Conservation (phyloP, 306 rosid genomes). For the Fragaria vesca region DNA sequence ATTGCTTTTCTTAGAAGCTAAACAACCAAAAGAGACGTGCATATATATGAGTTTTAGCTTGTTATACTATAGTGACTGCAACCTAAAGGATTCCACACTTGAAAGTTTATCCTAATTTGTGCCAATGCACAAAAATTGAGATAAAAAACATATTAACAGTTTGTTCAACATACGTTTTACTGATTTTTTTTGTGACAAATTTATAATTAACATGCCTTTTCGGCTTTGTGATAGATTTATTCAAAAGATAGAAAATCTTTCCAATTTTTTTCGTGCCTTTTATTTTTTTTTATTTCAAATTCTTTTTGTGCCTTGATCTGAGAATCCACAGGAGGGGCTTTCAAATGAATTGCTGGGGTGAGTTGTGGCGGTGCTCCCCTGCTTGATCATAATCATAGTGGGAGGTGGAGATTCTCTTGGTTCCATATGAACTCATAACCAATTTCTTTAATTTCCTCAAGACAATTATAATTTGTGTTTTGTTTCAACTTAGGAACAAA, state of each 20-base stretch:
- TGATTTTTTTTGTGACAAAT: no score
- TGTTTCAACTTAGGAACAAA: no score
- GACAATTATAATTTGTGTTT: no score
- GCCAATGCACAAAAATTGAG: not conserved
- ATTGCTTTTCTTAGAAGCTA: slow-evolving; percentile 76
- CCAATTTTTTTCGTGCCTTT: not conserved
- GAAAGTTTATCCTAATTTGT: not conserved
- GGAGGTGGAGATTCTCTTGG: not conserved
- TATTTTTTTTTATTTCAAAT: no score
- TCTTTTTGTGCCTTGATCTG: not conserved
- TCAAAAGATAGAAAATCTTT: no score
- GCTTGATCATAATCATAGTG: no score
- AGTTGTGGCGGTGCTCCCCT: not conserved
- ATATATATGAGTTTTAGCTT: not conserved
- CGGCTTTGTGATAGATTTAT: no score
- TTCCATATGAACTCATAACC: not conserved
- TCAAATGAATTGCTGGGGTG: not conserved
- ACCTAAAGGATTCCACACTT: not conserved
- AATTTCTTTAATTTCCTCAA: no score
- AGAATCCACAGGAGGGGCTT: not conserved
- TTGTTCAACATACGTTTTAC: no score
- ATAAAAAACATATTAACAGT: not conserved
- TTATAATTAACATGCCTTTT: no score
- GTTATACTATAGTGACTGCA: not conserved
- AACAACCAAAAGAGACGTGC: slow-evolving; percentile 15